Conservation (phyloP, 768 basidiomycete species). For the Xerocomellus intermedius region DNA sequence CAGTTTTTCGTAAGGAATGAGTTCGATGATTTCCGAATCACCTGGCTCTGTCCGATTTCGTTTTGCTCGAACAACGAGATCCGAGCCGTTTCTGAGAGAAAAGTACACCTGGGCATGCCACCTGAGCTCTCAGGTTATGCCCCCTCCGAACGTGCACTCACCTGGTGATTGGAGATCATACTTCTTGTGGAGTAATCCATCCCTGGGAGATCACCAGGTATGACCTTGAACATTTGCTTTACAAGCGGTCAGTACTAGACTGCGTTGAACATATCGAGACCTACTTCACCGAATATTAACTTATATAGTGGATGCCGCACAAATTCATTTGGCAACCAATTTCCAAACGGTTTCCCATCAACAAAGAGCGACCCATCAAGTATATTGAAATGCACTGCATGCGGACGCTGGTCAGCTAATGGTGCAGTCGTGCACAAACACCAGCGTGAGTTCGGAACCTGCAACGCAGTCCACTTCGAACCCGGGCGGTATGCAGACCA, state of each 20-base stretch:
- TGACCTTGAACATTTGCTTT: constrained; percentile 19
- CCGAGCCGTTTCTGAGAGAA: constrained; percentile 2
- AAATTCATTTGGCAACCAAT: constrained; percentile 18
- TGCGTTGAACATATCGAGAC: background rate
- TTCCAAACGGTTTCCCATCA: constrained; percentile 23
- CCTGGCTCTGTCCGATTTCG: background rate
- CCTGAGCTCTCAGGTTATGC: background rate
- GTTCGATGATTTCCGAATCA: constrained; percentile 7
- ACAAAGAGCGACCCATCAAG: constrained; percentile 26
- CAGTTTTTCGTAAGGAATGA: constrained; percentile 25
- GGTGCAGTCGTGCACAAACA: constrained; percentile 13
- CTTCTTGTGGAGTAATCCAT: constrained; percentile 25
- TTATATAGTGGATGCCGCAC: constrained; percentile 17
- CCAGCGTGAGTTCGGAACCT: constrained; percentile 19
- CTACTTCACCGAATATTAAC: constrained; percentile 20
- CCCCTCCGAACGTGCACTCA: background rate
- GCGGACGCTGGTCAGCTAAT: constrained; percentile 9
- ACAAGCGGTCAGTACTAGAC: background rate
- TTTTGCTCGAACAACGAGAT: constrained; percentile 21
- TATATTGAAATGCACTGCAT: constrained; percentile 23
- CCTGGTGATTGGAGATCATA: constrained; percentile 16
- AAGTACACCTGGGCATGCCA: constrained; percentile 19
- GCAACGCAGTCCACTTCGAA: constrained; percentile 16
- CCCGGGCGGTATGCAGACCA: constrained; percentile 24
- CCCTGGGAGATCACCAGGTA: constrained; percentile 22